phyloP scores from a whole-genome alignment of 768 basidiomycete genomes.

The Russula dissimulans region DNA sequence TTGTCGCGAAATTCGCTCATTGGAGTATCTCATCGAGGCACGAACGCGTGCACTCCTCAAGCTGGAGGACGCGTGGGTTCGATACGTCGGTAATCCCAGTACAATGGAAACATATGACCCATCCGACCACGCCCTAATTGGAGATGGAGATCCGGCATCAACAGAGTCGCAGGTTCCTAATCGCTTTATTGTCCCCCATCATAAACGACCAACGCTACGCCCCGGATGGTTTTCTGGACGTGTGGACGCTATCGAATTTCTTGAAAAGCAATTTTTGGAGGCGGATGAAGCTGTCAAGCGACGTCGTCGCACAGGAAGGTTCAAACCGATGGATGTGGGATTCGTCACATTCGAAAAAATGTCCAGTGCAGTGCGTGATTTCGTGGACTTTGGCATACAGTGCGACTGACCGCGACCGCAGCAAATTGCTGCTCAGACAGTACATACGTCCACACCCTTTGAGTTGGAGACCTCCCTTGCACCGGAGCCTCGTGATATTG shows the following conservation, averaged over 20 bases:
- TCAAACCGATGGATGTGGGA: conserved; percentile 73
- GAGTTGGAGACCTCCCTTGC: conserved; percentile 65
- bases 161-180: conserved; percentile 41
- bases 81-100: conserved; percentile 92
- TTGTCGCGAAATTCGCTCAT: conserved; percentile 68
- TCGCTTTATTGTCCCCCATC: conserved; percentile 65
- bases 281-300: conserved; percentile 79
- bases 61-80: conserved; percentile 79
- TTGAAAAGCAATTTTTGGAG: conserved; percentile 69
- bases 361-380: conserved; percentile 66
- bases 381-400: not conserved
- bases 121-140: conserved; percentile 42
- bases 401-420: conserved; percentile 23
- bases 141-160: conserved; percentile 42
- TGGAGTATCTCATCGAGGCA: conserved; percentile 65
- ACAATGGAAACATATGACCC: conserved; percentile 75
- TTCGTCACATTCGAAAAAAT: conserved; percentile 97
- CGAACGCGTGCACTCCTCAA: conserved; percentile 72
- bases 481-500: conserved; percentile 91
- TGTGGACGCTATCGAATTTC: conserved; percentile 85
- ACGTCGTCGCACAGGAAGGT: conserved; percentile 60
- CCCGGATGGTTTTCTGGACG: conserved; percentile 64
- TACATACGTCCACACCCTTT: conserved; percentile 60
- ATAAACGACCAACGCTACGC: conserved; percentile 65
- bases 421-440: conserved; percentile 86